Conservation (phyloP, 768 basidiomycete species). For the Lactarius sanguifluus region DNA sequence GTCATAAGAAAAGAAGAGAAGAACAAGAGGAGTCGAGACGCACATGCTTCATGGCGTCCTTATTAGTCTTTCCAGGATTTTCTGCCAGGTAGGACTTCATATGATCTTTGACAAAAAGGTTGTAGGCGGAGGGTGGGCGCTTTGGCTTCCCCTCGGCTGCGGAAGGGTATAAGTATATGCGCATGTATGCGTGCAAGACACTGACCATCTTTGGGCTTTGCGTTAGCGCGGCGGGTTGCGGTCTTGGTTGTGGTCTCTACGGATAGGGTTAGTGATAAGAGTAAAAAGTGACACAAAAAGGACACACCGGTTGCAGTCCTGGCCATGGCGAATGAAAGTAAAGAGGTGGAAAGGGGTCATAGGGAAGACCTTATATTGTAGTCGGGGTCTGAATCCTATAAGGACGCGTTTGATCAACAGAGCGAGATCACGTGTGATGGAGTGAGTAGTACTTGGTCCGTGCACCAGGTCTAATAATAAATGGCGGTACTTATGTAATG, state of each 20-base stretch:
- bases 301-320: conserved; percentile 50
- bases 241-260: conserved; percentile 54
- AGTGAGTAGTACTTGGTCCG: conserved; percentile 13
- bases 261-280: conserved; percentile 3
- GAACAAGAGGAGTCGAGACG: neutral
- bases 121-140: conserved; percentile 59
- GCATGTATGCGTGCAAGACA: conserved; percentile 13
- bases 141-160: conserved; percentile 43
- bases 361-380: conserved; percentile 15
- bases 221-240: conserved; percentile 54
- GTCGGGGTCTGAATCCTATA: conserved; percentile 31
- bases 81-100: conserved; percentile 59
- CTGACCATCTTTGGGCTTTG: conserved; percentile 40
- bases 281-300: neutral
- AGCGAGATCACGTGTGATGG: conserved; percentile 18
- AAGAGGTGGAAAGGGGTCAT: conserved; percentile 6
- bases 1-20: neutral
- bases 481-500: neutral
- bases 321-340: conserved; percentile 42
- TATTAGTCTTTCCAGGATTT: conserved; percentile 48
- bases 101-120: conserved; percentile 54
- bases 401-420: conserved; percentile 29
- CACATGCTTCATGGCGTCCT: conserved; percentile 54
- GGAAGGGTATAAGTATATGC: conserved; percentile 9
- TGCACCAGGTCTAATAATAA: conserved; percentile 5